Evolutionary conservation across 1,284 basidiomycete species (phyloP).

Genomic region (Clitocybe nebularis): DNA sequence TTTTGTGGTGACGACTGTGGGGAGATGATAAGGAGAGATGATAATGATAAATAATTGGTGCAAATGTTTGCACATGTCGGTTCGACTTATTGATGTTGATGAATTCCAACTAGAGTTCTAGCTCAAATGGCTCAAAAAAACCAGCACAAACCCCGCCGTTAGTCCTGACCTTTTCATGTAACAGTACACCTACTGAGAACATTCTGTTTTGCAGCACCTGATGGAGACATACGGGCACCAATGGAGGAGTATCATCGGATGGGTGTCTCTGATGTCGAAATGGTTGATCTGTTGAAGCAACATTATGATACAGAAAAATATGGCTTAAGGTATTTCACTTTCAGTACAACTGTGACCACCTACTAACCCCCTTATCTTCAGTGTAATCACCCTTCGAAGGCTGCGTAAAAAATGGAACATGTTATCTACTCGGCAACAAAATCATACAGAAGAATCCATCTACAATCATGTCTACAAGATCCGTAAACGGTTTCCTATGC

Average conservation of each 20-base stretch:
- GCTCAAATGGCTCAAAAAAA: not conserved
- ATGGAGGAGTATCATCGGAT: not conserved
- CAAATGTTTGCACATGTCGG: no score
- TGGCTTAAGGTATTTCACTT: constrained; percentile 1
- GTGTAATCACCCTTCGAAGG: not conserved
- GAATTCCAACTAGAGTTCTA: no score
- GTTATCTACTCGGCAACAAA: not conserved
- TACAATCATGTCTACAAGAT: not conserved
- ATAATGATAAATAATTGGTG: no score
- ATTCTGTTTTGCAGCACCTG: not conserved
- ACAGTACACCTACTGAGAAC: not conserved
- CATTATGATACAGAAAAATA: constrained; percentile 1
- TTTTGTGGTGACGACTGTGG: no score
- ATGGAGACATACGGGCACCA: not conserved
- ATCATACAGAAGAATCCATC: not conserved
- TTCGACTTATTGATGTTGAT: no score
- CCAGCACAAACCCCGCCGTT: not conserved
- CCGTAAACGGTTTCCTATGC: not conserved
- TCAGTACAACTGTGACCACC: no score
- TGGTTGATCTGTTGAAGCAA: not conserved
- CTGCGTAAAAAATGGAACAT: constrained; percentile 1
- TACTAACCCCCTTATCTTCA: not conserved
- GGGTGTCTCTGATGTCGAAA: not conserved
- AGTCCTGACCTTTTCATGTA: not conserved
- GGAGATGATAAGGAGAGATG: no score